phyloP scores from a whole-genome alignment of 805 yeast species.

The Gaillardinia entomophila region DNA sequence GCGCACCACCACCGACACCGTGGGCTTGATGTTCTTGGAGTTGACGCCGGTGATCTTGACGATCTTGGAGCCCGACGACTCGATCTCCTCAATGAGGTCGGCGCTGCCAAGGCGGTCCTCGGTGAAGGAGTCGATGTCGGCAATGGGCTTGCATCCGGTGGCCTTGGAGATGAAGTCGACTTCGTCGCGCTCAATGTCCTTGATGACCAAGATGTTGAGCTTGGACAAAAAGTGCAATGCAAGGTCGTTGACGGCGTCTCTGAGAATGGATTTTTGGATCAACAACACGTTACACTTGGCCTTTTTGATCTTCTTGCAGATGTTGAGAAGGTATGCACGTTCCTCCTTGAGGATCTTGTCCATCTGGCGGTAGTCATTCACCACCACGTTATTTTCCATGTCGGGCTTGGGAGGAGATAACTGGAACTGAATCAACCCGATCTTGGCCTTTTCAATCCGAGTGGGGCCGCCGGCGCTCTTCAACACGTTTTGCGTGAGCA shows the following conservation, averaged over 20 bases:
- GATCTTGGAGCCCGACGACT: slow-evolving; percentile 82
- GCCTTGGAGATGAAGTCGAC: slow-evolving; percentile 82
- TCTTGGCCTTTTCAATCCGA: slow-evolving; percentile 87
- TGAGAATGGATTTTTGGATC: slow-evolving; percentile 86
- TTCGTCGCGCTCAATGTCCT: slow-evolving; percentile 95
- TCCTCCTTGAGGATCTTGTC: slow-evolving; percentile 97
- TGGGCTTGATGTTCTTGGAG: slow-evolving; percentile 49
- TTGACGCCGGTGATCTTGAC: slow-evolving; percentile 79
- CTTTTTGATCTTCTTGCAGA: slow-evolving; percentile 94
- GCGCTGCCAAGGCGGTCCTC: slow-evolving; percentile 92
- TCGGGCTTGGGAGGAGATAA: slow-evolving; percentile 96
- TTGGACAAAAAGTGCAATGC: slow-evolving; percentile 93
- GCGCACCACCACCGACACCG: slow-evolving; percentile 87
- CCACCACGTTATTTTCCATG: slow-evolving; percentile 95
- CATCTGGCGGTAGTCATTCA: slow-evolving; percentile 98
- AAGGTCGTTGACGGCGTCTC: slow-evolving; percentile 93
- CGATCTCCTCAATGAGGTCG: slow-evolving; percentile 87
- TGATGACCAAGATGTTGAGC: slow-evolving; percentile 87
- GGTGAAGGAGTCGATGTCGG: slow-evolving; percentile 87
- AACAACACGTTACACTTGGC: slow-evolving; percentile 90
- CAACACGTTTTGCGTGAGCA: slow-evolving; percentile 82
- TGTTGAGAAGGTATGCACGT: slow-evolving; percentile 88
- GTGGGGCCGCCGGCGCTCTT: slow-evolving; percentile 94
- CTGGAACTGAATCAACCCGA: slow-evolving; percentile 89
- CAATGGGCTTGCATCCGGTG: slow-evolving; percentile 91